Percentiles rank a stretch among this genome's conserved stretches.
These are phyloP conservation scores for Roridomyces roridus DNA, from an alignment of 768 basidiomycete genomes.

Conservation along the genomic window DNA sequence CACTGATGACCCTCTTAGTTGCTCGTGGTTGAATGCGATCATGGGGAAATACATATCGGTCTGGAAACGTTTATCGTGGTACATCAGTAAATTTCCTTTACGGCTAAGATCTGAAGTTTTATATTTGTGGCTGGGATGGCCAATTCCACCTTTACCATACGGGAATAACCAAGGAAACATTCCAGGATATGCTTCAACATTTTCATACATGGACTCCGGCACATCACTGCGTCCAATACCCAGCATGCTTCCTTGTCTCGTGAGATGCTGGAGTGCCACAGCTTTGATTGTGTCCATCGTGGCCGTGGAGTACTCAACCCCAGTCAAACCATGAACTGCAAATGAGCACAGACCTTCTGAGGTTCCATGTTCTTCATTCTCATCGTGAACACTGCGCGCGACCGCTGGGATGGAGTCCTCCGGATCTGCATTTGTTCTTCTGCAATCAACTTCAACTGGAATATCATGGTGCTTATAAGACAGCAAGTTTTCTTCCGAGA, in stretches of 20 bases:
- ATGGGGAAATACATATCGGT: constrained; percentile 36
- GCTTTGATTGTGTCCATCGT: constrained; percentile 21
- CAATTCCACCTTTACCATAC: constrained; percentile 41
- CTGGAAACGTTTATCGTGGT: constrained; percentile 37
- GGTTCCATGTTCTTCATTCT: constrained; percentile 21
- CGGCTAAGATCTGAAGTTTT: constrained; percentile 26
- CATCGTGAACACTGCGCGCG: constrained; percentile 8
- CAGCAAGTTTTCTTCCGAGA: constrained; percentile 8
- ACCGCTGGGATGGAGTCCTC: background rate
- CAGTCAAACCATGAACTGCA: constrained; percentile 42
- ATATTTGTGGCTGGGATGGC: constrained; percentile 1
- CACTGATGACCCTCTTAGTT: constrained; percentile 35
- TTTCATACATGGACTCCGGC: constrained; percentile 33
- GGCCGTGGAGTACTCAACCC: constrained; percentile 22
- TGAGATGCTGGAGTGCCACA: constrained; percentile 29
- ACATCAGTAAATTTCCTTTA: constrained; percentile 36
- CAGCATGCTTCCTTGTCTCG: constrained; percentile 22
- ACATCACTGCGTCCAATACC: constrained; percentile 22
- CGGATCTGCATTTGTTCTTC: constrained; percentile 3
- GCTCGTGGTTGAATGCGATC: constrained; percentile 47
- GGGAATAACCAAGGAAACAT: constrained; percentile 48
- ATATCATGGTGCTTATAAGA: constrained; percentile 11
- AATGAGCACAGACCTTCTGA: constrained; percentile 40
- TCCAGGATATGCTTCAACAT: constrained; percentile 41
- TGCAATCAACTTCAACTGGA: constrained; percentile 17